Base-by-base conservation (phyloP, 2,329 filamentous ascomycete genomes). In the Venturia aucupariae region DNA sequence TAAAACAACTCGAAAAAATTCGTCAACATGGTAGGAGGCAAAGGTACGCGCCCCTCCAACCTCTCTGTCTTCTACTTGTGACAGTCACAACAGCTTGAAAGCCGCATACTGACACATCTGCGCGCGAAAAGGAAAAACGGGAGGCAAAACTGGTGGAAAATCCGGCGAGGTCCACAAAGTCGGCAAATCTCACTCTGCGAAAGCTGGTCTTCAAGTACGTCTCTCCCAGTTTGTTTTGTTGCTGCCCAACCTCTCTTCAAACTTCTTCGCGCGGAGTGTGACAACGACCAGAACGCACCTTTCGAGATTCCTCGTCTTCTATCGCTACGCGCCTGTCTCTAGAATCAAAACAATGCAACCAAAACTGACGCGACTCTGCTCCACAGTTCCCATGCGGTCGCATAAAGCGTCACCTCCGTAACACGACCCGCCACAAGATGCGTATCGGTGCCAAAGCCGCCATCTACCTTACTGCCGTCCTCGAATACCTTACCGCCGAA, bases 371-470 rank as follows among this genome's bases (percentile, higher is more conserved):
- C 38, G 59, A 42, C 32, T 62, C 19, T 61, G 64, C 69, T 69
- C 41, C 69, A 66, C 75, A 99, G 94, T 99, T 99, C 78, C 94
- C 94, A 67, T 99, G 94, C 77, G 94, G 94, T 80, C 94, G 94
- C 88, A 94, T 99, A 80, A 99, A 99, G 89, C 92, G 94, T 82
- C 97, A 97, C 82, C 84, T 99, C 76, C 97, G 97, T 86, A 92
- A 91, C 79, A 97, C 97, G 81, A 97, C 94, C 61, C 94, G 97
- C 77, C 95, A 97, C 81, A 97, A 97, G 84, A 97, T 97, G 90
- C 93, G 94, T 79, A 95, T 99, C 70, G 94, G 94, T 72, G 94
- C 93, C 74, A 97, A 97, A 84, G 94, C 94, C 69, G 92, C 94
- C 70, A 94, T 99, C 72, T 99, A 99, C 76, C 91, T 97, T 68